A percentile compares a stretch with the other conserved stretches of the same genome.
Conservation (phyloP, 108 stramenopile species). For the Nannochloropsis salina region DNA sequence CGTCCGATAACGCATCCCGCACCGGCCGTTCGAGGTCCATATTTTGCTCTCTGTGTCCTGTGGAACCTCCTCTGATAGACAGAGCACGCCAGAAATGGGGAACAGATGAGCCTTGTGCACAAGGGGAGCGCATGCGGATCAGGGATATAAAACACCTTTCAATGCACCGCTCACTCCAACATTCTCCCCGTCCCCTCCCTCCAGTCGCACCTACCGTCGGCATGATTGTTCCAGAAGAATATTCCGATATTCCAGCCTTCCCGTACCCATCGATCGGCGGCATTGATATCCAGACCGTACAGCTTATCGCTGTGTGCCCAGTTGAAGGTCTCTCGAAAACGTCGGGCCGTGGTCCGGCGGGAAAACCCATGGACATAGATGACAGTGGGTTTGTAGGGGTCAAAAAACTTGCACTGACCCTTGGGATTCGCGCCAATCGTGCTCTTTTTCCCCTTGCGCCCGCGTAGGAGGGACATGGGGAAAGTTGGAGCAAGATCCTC, state of each 20-base stretch:
- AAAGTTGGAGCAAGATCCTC: background rate
- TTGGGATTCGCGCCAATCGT: background rate
- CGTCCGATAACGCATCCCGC: background rate
- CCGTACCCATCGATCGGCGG: constrained; percentile 2
- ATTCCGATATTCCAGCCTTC: constrained; percentile 17
- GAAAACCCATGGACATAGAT: background rate
- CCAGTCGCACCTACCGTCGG: background rate
- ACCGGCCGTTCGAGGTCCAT: background rate
- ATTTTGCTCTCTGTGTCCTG: constrained; percentile 6
- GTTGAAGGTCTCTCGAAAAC: constrained; percentile 12
- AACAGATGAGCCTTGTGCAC: no score
- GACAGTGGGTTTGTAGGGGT: constrained; percentile 13
- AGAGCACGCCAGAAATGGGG: background rate
- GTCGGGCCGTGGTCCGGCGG: background rate
- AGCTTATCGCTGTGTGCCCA: background rate
- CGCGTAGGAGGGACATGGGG: background rate
- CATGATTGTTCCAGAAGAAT: constrained; percentile 5
- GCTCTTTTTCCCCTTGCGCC: background rate
- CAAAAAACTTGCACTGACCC: background rate
- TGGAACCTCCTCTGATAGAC: background rate
- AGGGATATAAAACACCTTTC: no score
- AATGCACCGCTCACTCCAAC: background rate
- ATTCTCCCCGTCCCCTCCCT: background rate
- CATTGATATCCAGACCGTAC: background rate
- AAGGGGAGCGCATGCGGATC: no score